Evolutionary conservation across 1,284 basidiomycete species (phyloP).

Genomic region (Kwoniella shivajii): DNA sequence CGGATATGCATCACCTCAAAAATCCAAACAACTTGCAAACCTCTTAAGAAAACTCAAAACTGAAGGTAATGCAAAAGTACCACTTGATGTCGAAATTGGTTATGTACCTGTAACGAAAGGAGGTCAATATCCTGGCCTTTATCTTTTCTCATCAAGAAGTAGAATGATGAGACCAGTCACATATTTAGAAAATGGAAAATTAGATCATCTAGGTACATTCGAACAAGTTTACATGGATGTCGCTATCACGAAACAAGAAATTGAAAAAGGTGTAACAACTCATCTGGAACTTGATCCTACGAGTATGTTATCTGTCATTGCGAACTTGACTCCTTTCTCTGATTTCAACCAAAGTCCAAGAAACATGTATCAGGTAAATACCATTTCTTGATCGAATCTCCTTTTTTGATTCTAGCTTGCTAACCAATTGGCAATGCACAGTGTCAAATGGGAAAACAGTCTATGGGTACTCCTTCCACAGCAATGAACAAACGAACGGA

Average conservation of each 20-base stretch:
- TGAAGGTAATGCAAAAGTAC: conserved; percentile 77
- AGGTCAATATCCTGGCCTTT: conserved; percentile 96
- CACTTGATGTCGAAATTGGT: conserved; percentile 94
- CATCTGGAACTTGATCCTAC: conserved; percentile 96
- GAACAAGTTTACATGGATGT: conserved; percentile 99
- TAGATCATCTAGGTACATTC: conserved; percentile 93
- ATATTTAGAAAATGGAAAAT: conserved; percentile 78
- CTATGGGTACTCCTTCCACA: conserved; percentile 97
- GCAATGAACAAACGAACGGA: conserved; percentile 89
- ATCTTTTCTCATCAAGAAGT: conserved; percentile 83
- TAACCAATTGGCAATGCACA: conserved; percentile 1
- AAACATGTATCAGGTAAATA: conserved; percentile 67
- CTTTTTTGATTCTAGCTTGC: background rate
- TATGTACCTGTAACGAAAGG: conserved; percentile 85
- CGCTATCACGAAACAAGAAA: conserved; percentile 85
- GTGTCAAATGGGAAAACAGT: conserved; percentile 98
- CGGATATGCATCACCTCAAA: conserved; percentile 83
- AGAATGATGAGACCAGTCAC: conserved; percentile 99
- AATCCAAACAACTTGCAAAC: conserved; percentile 78
- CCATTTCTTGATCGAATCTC: conserved; percentile 16
- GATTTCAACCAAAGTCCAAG: conserved; percentile 86
- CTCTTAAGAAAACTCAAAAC: conserved; percentile 95
- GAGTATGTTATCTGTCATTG: conserved; percentile 81
- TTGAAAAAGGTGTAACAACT: conserved; percentile 76
- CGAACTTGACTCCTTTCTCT: conserved; percentile 68